A percentile compares a stretch with the other conserved stretches of the same genome.
Evolutionary conservation across 345 rosid genomes (phyloP).

Genomic region (Lepidium aucheri): DNA sequence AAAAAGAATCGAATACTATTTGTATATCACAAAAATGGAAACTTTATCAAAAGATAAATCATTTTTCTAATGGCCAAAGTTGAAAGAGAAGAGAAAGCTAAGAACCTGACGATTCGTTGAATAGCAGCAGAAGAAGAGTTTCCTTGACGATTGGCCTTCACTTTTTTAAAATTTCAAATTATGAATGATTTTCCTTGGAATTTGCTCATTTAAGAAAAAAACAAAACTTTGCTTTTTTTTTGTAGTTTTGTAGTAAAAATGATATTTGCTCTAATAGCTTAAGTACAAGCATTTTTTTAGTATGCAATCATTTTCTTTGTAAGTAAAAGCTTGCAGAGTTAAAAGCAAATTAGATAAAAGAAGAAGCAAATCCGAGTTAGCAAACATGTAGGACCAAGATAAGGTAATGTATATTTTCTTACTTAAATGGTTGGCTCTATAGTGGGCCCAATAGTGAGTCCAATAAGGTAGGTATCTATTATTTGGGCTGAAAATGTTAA

Average conservation of each 20-base stretch:
- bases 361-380: neutral
- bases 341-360: neutral
- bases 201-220: neutral
- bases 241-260: neutral
- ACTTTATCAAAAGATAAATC: constrained; percentile 15
- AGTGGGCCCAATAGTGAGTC: neutral
- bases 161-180: constrained; percentile 2
- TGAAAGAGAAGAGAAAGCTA: neutral
- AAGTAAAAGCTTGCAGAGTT: neutral
- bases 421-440: neutral
- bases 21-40: neutral
- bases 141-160: neutral
- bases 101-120: neutral
- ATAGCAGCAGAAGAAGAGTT: constrained; percentile 13
- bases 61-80: neutral
- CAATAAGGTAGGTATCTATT: neutral
- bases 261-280: neutral
- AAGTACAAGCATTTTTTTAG: neutral
- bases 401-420: neutral
- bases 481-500: neutral
- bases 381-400: neutral
- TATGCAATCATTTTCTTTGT: neutral
- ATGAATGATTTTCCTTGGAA: neutral
- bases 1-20: constrained; percentile 9
- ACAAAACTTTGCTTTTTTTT: neutral